These are phyloP conservation scores for Lachnellula willkommii DNA, from an alignment of 2,329 filamentous ascomycete genomes.

Conservation along the genomic window DNA sequence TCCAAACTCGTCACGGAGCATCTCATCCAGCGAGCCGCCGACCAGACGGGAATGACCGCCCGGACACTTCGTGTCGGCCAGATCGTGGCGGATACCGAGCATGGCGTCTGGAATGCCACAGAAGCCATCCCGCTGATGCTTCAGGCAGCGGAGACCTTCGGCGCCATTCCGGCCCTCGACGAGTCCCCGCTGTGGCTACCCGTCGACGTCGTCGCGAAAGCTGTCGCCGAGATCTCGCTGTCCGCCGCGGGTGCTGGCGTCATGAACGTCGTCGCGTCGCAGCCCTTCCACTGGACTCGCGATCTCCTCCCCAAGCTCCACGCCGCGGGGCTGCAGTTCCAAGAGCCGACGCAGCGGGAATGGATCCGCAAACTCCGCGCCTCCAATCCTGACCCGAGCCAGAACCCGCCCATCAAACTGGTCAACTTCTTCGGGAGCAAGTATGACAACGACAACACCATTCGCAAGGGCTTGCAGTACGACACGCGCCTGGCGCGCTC, in stretches of 20 bases:
- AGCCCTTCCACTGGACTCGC: constrained; percentile 42
- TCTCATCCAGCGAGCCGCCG: constrained; percentile 35
- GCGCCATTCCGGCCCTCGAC: constrained; percentile 40
- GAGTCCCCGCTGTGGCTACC: constrained; percentile 43
- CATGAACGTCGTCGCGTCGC: constrained; percentile 45
- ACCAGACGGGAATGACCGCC: constrained; percentile 29
- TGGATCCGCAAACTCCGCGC: constrained; percentile 42
- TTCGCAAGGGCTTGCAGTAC: too few relatives aligned
- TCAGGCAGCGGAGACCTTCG: constrained; percentile 39
- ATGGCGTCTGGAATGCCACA: constrained; percentile 46
- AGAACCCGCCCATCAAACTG: constrained; percentile 49
- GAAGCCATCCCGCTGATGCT: constrained; percentile 51
- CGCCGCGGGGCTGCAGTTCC: constrained; percentile 41
- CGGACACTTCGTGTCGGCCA: constrained; percentile 45
- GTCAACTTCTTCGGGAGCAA: constrained; percentile 46
- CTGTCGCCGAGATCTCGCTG: constrained; percentile 36
- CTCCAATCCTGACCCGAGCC: constrained; percentile 43
- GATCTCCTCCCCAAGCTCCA: constrained; percentile 48
- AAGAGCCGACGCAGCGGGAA: constrained; percentile 38
- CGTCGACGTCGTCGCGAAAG: constrained; percentile 40
- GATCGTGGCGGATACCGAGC: constrained; percentile 42
- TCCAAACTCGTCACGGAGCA: constrained; percentile 46
- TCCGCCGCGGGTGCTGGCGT: constrained; percentile 15
- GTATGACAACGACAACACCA: constrained; percentile 39
- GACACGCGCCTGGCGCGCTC: too few relatives aligned